Evolutionary conservation across 345 rosid genomes (phyloP), one percentile per base, ranked within the genome.

Genomic region (Citrus inodora): DNA sequence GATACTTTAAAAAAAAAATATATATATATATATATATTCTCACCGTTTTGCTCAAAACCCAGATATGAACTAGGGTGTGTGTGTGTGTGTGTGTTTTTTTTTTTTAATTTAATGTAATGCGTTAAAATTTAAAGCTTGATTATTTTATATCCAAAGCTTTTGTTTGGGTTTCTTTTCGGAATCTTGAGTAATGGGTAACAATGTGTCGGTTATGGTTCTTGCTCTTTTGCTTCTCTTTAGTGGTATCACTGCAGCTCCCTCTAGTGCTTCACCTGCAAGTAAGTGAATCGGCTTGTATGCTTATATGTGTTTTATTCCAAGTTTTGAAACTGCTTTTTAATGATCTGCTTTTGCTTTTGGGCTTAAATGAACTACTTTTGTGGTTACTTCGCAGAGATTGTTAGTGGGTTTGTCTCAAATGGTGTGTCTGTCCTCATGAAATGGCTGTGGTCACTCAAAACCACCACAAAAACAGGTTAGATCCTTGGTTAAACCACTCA

Each of bases 381-480:
- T 8, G 59, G 42, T 51, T 30, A 62, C 79, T 56, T 74, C 48
- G 93, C 94, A 96, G 99, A 88, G 95, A 89, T 93, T 86, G 86
- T 94, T 24, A 87, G 81, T 88, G 92, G 94, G 78, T 80, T 92
- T 58, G 83, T 94, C 87, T 84, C 98, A 37, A 92, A 92, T 84
- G 91, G 85, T 5, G 86, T 90, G 77, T 87, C 98, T 76, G 85
- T 87, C 11, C 84, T 84, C 33, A 84, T 92, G 95, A 96, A 96
- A 88, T 90, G 98, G 99, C 13, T 94, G 30, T 91, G 97, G 93
- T 96, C 97, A 42, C 93, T 96, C 83, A 96, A 90, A 86, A 77
- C 98, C 83, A 88, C 93, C 77, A 89, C 98, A 24, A 94, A 92
- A 87, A 90, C 99, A 88, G 92, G 99, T 96, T 62, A 63, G 79